These are phyloP conservation scores for Colletotrichum chrysophilum DNA, from an alignment of 2,329 filamentous ascomycete genomes.

Conservation along the genomic window DNA sequence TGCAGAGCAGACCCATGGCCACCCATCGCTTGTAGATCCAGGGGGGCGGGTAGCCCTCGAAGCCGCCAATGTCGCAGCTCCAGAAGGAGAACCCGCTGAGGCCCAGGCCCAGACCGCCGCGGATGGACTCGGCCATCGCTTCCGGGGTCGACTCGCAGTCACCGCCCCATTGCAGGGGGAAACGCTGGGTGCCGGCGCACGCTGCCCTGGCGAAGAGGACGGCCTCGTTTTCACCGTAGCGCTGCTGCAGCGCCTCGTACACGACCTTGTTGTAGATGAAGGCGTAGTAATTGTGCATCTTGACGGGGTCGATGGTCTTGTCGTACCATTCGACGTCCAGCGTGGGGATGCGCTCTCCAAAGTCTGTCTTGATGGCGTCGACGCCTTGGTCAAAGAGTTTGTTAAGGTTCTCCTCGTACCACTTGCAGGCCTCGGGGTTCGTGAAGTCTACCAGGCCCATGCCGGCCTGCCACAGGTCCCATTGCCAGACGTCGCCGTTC, in stretches of 20 bases:
- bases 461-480: slow-evolving; percentile 79
- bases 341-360: slow-evolving; percentile 74
- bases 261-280: slow-evolving; percentile 75
- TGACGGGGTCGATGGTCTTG: slow-evolving; percentile 58
- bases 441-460: slow-evolving; percentile 80
- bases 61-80: slow-evolving; percentile 75
- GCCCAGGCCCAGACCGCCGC: slow-evolving; percentile 68
- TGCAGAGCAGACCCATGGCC: slow-evolving; percentile 74
- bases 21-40: slow-evolving; percentile 82
- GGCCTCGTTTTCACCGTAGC: slow-evolving; percentile 58
- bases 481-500: slow-evolving; percentile 76
- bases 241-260: slow-evolving; percentile 66
- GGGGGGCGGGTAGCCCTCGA: slow-evolving; percentile 70
- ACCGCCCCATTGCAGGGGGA: slow-evolving; percentile 75
- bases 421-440: slow-evolving; percentile 69
- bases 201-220: slow-evolving; percentile 71
- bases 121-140: slow-evolving; percentile 74
- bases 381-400: slow-evolving; percentile 72
- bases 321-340: slow-evolving; percentile 71
- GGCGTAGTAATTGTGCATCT: slow-evolving; percentile 82
- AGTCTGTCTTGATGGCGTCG: slow-evolving; percentile 78
- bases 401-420: slow-evolving; percentile 68
- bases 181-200: slow-evolving; percentile 71
- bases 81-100: slow-evolving; percentile 71
- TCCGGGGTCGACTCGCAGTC: slow-evolving; percentile 78